phyloP scores from a whole-genome alignment of 192 early-diverging fungal genomes.

The Coemansia asiatica region DNA sequence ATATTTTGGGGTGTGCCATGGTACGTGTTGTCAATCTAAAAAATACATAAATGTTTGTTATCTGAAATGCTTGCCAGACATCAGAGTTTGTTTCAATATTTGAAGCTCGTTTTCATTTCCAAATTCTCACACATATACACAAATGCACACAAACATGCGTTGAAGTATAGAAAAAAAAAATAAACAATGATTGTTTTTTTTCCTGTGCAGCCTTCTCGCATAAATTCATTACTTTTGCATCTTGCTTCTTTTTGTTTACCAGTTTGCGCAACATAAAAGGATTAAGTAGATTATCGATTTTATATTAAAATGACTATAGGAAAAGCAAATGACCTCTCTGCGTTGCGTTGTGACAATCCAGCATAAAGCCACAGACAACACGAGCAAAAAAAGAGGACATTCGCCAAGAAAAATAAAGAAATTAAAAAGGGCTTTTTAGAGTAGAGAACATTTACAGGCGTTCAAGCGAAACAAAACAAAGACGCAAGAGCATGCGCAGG shows the following conservation, averaged over 20 bases:
- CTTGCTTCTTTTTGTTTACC: background rate
- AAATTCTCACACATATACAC: background rate
- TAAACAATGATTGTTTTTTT: background rate
- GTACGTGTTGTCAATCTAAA: background rate
- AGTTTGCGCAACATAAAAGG: no score
- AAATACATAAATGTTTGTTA: no score
- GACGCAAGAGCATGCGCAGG: background rate
- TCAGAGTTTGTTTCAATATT: background rate
- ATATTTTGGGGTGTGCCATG: background rate
- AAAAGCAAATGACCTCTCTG: background rate
- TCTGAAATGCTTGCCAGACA: background rate
- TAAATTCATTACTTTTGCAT: slow-evolving; percentile 7
- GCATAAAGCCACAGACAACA: background rate
- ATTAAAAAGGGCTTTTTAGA: slow-evolving; percentile 10
- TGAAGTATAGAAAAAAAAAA: background rate
- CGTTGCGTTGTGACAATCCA: background rate
- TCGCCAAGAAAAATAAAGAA: background rate
- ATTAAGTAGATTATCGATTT: background rate
- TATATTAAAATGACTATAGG: background rate
- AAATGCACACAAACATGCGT: background rate
- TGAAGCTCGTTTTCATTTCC: background rate
- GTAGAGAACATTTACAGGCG: slow-evolving; percentile 2
- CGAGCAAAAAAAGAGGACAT: background rate
- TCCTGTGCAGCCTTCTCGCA: slow-evolving; percentile 15
- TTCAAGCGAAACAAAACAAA: background rate